These are phyloP conservation scores for Tetramitus jugosus DNA, from an alignment of 208 protist genomes.

Conservation along the genomic window DNA sequence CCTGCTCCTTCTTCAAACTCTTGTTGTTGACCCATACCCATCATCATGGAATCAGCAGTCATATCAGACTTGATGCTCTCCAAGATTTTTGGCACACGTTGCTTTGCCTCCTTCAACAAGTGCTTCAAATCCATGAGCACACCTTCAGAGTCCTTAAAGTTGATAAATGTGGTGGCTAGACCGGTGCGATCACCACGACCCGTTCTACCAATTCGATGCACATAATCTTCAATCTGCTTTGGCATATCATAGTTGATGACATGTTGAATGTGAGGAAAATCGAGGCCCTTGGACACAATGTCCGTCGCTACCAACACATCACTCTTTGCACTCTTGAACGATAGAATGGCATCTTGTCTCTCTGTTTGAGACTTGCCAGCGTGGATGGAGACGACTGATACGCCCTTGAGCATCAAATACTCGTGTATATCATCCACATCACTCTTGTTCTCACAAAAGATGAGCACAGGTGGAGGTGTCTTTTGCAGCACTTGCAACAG, in stretches of 20 bases:
- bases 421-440: slow-evolving; percentile 82
- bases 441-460: slow-evolving; percentile 73
- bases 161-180: slow-evolving; percentile 54
- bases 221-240: slow-evolving; percentile 71
- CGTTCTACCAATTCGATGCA: slow-evolving; percentile 76
- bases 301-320: slow-evolving; percentile 76
- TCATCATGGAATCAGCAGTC: too few species aligned
- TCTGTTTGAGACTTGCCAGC: slow-evolving; percentile 41
- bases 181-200: slow-evolving; percentile 76
- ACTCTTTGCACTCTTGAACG: slow-evolving; percentile 46
- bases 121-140: slow-evolving; percentile 77
- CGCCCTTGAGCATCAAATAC: slow-evolving; percentile 78
- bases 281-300: slow-evolving; percentile 65
- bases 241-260: slow-evolving; percentile 90
- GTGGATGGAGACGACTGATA: slow-evolving; percentile 56
- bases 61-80: too few species aligned
- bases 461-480: slow-evolving; percentile 70
- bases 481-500: slow-evolving; percentile 74
- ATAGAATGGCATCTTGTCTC: slow-evolving; percentile 14
- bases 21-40: slow-evolving; percentile 27
- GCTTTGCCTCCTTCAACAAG: slow-evolving; percentile 74
- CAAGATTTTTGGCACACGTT: slow-evolving; percentile 47
- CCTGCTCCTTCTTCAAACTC: background rate
- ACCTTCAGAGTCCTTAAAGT: slow-evolving; percentile 41
- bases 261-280: slow-evolving; percentile 83